Percentiles rank a stretch among this genome's conserved stretches.
phyloP scores from a whole-genome alignment of 148 eudicot species.

The Rhododendron griersonianum region DNA sequence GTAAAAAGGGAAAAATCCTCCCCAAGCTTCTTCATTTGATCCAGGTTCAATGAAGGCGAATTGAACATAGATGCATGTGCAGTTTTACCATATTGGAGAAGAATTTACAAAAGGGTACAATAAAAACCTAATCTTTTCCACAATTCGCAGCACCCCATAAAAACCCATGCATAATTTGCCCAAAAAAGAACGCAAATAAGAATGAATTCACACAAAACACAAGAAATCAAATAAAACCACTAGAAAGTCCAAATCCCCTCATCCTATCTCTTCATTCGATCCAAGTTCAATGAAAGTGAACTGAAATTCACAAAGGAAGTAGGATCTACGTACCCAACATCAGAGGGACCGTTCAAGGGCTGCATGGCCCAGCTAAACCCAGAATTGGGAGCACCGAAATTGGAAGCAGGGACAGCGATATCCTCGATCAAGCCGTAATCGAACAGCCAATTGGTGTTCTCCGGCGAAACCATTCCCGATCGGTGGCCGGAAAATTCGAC shows the following conservation, averaged over 20 bases:
- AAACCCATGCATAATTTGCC: not conserved
- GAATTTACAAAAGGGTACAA: not conserved
- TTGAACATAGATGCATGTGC: not conserved
- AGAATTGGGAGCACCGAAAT: conserved; percentile 34
- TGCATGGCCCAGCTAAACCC: conserved; percentile 55
- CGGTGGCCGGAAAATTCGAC: conserved; percentile 11
- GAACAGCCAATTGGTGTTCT: conserved; percentile 61
- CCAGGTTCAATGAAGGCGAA: not conserved
- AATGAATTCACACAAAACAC: not conserved
- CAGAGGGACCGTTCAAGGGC: conserved; percentile 43
- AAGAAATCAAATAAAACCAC: conserved; percentile 2
- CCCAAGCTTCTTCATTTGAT: not conserved
- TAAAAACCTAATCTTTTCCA: not conserved
- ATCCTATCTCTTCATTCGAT: not conserved
- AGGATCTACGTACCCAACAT: conserved; percentile 40
- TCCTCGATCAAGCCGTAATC: conserved; percentile 60
- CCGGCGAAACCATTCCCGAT: conserved; percentile 55
- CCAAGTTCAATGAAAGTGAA: not conserved
- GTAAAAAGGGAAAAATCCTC: not conserved
- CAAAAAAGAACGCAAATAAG: not conserved
- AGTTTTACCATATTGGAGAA: not conserved
- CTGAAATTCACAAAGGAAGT: not conserved
- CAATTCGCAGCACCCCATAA: not conserved
- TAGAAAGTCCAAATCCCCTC: conserved; percentile 5
- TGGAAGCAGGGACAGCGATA: conserved; percentile 44